These are phyloP conservation scores for Ilyonectria destructans DNA, from an alignment of 2,329 filamentous ascomycete genomes.

Conservation along the genomic window DNA sequence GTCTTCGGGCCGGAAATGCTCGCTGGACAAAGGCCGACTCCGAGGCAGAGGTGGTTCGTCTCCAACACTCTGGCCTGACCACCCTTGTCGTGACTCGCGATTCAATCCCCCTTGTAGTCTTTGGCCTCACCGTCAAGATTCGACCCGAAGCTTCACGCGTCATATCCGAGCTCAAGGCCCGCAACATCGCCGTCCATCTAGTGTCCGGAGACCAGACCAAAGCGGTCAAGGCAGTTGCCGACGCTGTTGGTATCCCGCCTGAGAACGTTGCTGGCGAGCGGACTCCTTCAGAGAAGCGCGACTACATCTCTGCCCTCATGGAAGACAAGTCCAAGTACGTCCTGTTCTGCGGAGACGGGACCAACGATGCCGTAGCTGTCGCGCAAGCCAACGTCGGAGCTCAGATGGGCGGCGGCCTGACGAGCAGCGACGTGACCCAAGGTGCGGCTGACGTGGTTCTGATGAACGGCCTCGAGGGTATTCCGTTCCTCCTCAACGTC, in stretches of 20 bases:
- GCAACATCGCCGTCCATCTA: slow-evolving; percentile 67
- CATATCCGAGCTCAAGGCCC: slow-evolving; percentile 61
- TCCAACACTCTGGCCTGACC: slow-evolving; percentile 46
- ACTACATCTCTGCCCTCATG: slow-evolving; percentile 61
- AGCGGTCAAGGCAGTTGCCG: slow-evolving; percentile 66
- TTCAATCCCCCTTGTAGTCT: slow-evolving; percentile 60
- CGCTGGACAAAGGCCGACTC: slow-evolving; percentile 57
- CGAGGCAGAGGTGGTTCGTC: slow-evolving; percentile 38
- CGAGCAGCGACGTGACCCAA: slow-evolving; percentile 68
- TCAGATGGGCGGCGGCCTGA: slow-evolving; percentile 61
- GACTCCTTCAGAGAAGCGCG: slow-evolving; percentile 69
- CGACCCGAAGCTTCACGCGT: slow-evolving; percentile 60
- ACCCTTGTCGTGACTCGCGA: slow-evolving; percentile 49
- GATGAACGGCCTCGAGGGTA: slow-evolving; percentile 65
- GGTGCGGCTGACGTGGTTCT: slow-evolving; percentile 73
- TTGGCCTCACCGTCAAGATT: slow-evolving; percentile 61
- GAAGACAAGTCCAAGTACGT: slow-evolving; percentile 52
- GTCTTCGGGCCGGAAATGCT: slow-evolving; percentile 63
- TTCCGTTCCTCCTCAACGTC: slow-evolving; percentile 68
- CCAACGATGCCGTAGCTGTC: slow-evolving; percentile 76
- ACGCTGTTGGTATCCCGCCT: slow-evolving; percentile 55
- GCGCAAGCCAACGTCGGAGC: slow-evolving; percentile 74
- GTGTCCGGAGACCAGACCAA: slow-evolving; percentile 70
- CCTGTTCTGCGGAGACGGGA: slow-evolving; percentile 76
- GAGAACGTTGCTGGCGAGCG: slow-evolving; percentile 61